Conservation (phyloP, 2,329 filamentous ascomycete genomes). For the Trichoderma afroharzianum region DNA sequence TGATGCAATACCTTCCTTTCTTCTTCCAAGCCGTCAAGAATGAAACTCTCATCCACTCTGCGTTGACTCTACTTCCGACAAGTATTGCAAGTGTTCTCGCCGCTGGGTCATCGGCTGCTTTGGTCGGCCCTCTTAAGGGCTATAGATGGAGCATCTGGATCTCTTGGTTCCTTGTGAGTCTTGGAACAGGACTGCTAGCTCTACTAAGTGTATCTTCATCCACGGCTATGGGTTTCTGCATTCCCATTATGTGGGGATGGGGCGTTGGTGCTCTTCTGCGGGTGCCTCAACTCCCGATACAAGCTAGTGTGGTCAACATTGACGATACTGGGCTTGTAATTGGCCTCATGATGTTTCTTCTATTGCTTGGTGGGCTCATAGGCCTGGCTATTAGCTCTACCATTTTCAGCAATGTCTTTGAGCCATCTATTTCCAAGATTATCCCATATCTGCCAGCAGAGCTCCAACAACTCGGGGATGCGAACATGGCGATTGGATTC, state of each 20-base stretch:
- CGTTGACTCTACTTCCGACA: too few species aligned
- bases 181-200: too few species aligned
- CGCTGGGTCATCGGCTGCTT: too few species aligned
- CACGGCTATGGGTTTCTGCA: conserved; percentile 4
- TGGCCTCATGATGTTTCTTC: conserved; percentile 1
- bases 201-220: too few species aligned
- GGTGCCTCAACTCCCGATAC: conserved; percentile 11
- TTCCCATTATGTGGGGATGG: conserved; percentile 28
- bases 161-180: too few species aligned
- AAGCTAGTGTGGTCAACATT: conserved; percentile 6
- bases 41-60: too few species aligned
- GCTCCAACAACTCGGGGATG: neutral
- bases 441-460: neutral
- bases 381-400: conserved; percentile 14
- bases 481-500: conserved; percentile 9
- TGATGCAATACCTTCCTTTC: too few species aligned
- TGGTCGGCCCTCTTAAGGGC: too few species aligned
- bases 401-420: conserved; percentile 16
- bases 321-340: conserved; percentile 13
- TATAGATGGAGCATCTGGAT: too few species aligned
- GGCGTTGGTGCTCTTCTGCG: conserved; percentile 24
- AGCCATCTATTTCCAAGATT: neutral
- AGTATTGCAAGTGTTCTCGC: too few species aligned
- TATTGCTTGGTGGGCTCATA: conserved; percentile 9
- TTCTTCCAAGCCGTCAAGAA: too few species aligned